These are phyloP conservation scores for Penicillium sp. DNA, from an alignment of 2,329 filamentous ascomycete genomes.

Conservation along the genomic window DNA sequence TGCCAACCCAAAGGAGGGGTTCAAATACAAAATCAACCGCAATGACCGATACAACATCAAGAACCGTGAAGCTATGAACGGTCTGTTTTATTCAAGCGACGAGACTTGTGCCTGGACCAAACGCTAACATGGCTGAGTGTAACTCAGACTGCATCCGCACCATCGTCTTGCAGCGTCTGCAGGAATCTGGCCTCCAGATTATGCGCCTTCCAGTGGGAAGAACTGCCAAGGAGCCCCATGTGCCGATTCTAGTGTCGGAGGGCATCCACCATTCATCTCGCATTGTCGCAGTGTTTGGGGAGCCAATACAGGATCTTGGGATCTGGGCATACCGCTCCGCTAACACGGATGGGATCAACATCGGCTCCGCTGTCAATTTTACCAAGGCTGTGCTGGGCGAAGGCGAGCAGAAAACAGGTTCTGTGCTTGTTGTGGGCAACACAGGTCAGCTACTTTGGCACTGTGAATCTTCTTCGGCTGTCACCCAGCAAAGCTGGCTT, in stretches of 20 bases:
- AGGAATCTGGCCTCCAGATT: constrained; percentile 57
- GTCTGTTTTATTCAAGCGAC: constrained; percentile 42
- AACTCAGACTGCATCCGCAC: constrained; percentile 53
- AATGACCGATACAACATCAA: constrained; percentile 75
- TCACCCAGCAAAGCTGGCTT: constrained; percentile 59
- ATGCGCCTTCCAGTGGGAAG: constrained; percentile 55
- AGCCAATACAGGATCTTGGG: constrained; percentile 68
- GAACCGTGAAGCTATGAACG: constrained; percentile 70
- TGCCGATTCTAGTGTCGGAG: constrained; percentile 65
- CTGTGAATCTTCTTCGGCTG: constrained; percentile 57
- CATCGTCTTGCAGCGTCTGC: constrained; percentile 62
- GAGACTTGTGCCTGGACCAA: neutral
- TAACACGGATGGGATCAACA: constrained; percentile 62
- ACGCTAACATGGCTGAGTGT: neutral
- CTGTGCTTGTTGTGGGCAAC: constrained; percentile 68
- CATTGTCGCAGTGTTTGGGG: constrained; percentile 71
- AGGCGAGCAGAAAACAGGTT: constrained; percentile 23
- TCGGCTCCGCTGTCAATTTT: constrained; percentile 68
- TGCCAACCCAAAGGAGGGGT: constrained; percentile 64
- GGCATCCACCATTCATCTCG: constrained; percentile 50
- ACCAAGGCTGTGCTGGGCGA: constrained; percentile 47
- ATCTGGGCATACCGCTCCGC: constrained; percentile 68
- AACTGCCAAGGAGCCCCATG: constrained; percentile 53
- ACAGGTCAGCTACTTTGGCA: constrained; percentile 75
- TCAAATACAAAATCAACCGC: constrained; percentile 69